Base-by-base conservation (phyloP, 768 basidiomycete species). In the Tylopilus vinaceipallidus region DNA sequence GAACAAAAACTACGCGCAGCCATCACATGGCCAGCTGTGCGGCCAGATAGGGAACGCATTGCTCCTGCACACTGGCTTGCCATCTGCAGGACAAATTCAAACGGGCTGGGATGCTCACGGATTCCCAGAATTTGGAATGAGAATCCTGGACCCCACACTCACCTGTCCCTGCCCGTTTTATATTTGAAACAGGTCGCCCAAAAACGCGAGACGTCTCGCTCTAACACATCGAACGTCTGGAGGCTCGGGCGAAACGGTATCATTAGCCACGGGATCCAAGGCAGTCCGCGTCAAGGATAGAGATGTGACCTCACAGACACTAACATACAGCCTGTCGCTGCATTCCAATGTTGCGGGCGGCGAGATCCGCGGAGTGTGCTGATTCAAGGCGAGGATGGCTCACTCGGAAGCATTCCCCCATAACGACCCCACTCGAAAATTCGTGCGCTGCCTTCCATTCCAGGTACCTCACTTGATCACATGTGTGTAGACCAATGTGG, bases 331-430 rank as follows among this genome's bases (percentile, higher is more conserved):
- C 58, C n/a, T n/a, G 50, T 59, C 43, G 24, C 44, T 40, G 42
- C 23, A 32, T 47, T 33, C 45, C 12, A 56, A 41, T 27, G 29
- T 32, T 38, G 30, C 22, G 23, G 17, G 23, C 34, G 44, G 10
- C 41, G 23, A 62, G 52, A 49, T 63, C 60, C 60, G 60, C 60
- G 57, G 60, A 59, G 44, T 35, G 44, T 45, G 19, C 41, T 45
- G 19, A 13, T 42, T 22, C 11, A n/a, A 24, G 39, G 20, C 40
- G n/a, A 41, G 24, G 54, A 43, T 38, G 35, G 30, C 45, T 38
- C 49, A 42, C 38, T 50, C 41, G 27, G 41, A 20, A 8, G 58
- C 40, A 47, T 26, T 10, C 16, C 38, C n/a, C n/a, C 24, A 34
- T 47, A 38, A 54, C 49, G 39, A 38, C 17, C 34, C 44, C 26